phyloP scores from a whole-genome alignment of 2,329 filamentous ascomycete genomes.

The Penicillium sp. region DNA sequence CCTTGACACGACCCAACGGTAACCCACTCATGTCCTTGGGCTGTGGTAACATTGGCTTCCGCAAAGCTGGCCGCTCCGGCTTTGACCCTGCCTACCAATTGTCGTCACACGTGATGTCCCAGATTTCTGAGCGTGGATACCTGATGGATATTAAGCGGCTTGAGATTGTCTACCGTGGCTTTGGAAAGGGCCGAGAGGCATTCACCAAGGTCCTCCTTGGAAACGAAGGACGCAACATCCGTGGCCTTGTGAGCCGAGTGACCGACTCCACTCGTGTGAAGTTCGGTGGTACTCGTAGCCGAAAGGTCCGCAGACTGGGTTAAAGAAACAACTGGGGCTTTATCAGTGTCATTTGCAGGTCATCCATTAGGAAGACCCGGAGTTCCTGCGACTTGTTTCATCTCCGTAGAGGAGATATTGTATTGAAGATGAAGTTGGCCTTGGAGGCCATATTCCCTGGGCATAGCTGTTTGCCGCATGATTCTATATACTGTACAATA shows the following conservation, averaged over 20 bases:
- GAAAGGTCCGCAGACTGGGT: conserved; percentile 77
- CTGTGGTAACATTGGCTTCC: conserved; percentile 88
- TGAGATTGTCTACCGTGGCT: conserved; percentile 81
- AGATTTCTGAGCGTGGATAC: conserved; percentile 79
- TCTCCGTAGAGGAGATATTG: neutral
- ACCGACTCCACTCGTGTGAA: conserved; percentile 87
- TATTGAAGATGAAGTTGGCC: neutral
- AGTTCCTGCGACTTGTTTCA: neutral
- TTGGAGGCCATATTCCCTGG: neutral
- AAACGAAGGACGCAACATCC: conserved; percentile 74
- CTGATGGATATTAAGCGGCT: conserved; percentile 72
- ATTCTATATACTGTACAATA: conserved; percentile 23
- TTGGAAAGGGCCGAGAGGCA: conserved; percentile 83
- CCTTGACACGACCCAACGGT: conserved; percentile 77
- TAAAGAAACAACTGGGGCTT: conserved; percentile 33
- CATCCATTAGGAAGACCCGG: neutral
- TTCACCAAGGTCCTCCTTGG: conserved; percentile 87
- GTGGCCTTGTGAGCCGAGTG: conserved; percentile 73
- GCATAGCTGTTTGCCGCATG: conserved; percentile 10
- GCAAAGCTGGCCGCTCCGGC: conserved; percentile 72
- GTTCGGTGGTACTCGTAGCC: conserved; percentile 90
- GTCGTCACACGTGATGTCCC: conserved; percentile 76
- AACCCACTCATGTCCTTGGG: conserved; percentile 78
- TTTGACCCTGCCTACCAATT: conserved; percentile 95
- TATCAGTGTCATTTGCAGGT: neutral